Evolutionary conservation across 768 basidiomycete species (phyloP).

Genomic region (Scleroderma bovista): DNA sequence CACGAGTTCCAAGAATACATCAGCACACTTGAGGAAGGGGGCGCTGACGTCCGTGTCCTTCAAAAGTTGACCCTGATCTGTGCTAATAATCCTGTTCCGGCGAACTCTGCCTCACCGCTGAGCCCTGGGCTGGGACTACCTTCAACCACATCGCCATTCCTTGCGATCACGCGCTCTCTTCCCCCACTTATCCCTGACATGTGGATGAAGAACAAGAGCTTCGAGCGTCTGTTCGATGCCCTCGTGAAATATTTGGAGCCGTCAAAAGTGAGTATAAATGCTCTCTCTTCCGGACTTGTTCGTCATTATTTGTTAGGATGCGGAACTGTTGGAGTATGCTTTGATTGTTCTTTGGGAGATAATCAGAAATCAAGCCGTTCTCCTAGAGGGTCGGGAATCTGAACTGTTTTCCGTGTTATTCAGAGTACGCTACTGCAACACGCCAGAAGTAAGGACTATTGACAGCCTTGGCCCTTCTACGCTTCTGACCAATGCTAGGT

Average conservation of each 20-base stretch:
- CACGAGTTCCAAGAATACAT: slow-evolving; percentile 53
- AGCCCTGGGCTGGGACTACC: slow-evolving; percentile 48
- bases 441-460: slow-evolving; percentile 51
- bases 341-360: slow-evolving; percentile 82
- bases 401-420: slow-evolving; percentile 71
- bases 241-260: slow-evolving; percentile 61
- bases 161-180: slow-evolving; percentile 31
- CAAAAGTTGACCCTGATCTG: slow-evolving; percentile 65
- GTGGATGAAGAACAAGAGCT: slow-evolving; percentile 69
- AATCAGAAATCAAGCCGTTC: slow-evolving; percentile 63
- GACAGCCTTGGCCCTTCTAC: too few relatives aligned
- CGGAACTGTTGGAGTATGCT: slow-evolving; percentile 68
- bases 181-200: slow-evolving; percentile 48
- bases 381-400: slow-evolving; percentile 76
- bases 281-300: background rate
- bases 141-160: slow-evolving; percentile 54
- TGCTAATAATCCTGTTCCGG: slow-evolving; percentile 46
- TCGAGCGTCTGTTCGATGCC: slow-evolving; percentile 64
- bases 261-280: slow-evolving; percentile 43
- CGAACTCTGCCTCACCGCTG: slow-evolving; percentile 42
- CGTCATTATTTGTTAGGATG: slow-evolving; percentile 36
- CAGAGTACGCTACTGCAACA: slow-evolving; percentile 66
- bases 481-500: slow-evolving; percentile 40
- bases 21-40: slow-evolving; percentile 45
- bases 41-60: slow-evolving; percentile 48